phyloP scores from a whole-genome alignment of 352 stramenopile genomes.

The Phytophthora sp. region DNA sequence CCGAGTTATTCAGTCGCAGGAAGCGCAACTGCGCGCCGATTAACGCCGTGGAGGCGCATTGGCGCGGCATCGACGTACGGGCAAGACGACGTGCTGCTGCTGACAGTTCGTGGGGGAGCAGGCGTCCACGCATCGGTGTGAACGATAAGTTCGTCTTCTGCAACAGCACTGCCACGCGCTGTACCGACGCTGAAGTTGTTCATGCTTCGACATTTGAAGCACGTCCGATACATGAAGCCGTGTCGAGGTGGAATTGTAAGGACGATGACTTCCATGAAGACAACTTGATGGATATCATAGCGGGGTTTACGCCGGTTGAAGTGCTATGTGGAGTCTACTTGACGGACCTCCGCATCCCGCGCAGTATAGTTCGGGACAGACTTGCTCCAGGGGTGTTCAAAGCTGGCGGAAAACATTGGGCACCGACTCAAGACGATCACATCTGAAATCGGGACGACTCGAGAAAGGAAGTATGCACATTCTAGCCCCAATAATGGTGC shows the following conservation, averaged over 20 bases:
- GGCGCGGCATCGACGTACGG: constrained; percentile 26
- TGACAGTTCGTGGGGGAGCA: constrained; percentile 15
- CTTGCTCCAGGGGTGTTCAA: constrained; percentile 24
- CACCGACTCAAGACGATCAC: background rate
- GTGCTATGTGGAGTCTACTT: constrained; percentile 37
- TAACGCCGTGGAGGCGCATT: constrained; percentile 31
- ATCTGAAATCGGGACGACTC: no score
- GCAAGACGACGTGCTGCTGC: constrained; percentile 13
- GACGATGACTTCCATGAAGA: constrained; percentile 8
- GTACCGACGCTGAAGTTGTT: constrained; percentile 32
- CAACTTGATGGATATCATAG: constrained; percentile 29
- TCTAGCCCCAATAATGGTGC: no score
- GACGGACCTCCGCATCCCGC: constrained; percentile 26
- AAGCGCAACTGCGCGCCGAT: constrained; percentile 24
- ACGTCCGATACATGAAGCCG: constrained; percentile 33
- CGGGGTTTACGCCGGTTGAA: constrained; percentile 23
- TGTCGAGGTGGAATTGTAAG: constrained; percentile 21
- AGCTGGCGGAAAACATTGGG: background rate
- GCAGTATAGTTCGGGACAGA: constrained; percentile 9
- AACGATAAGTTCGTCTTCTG: constrained; percentile 26
- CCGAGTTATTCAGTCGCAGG: constrained; percentile 34
- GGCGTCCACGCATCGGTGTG: constrained; percentile 25
- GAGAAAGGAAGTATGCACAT: no score
- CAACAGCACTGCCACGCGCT: constrained; percentile 28
- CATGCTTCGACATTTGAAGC: constrained; percentile 29